phyloP scores from a whole-genome alignment of 2,329 filamentous ascomycete genomes.

The Lanzia echinophila region DNA sequence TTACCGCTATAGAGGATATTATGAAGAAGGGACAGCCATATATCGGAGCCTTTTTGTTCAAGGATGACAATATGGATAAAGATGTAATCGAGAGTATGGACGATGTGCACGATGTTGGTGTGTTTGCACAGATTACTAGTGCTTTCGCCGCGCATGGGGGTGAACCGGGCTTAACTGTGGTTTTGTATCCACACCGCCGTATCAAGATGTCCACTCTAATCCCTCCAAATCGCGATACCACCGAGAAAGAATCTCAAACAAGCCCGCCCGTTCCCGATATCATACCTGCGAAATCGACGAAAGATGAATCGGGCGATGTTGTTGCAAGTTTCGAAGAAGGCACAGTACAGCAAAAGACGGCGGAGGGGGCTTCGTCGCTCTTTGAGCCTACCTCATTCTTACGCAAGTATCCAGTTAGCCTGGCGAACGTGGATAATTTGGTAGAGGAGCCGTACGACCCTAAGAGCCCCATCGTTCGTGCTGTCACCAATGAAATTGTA shows the following conservation, averaged over 20 bases:
- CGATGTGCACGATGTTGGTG: conserved; percentile 92
- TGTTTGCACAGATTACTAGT: conserved; percentile 96
- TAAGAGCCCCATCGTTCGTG: conserved; percentile 81
- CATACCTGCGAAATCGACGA: conserved; percentile 47
- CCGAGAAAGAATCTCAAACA: conserved; percentile 46
- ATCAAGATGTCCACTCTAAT: conserved; percentile 85
- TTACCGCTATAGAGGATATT: conserved; percentile 89
- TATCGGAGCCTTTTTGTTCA: conserved; percentile 93
- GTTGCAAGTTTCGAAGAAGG: conserved; percentile 95
- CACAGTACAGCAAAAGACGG: conserved; percentile 51
- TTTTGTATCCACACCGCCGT: conserved; percentile 90
- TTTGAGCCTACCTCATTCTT: conserved; percentile 90
- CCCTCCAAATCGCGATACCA: conserved; percentile 45
- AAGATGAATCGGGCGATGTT: conserved; percentile 72
- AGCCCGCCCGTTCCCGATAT: conserved; percentile 47
- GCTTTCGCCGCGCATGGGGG: conserved; percentile 88
- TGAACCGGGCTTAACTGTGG: conserved; percentile 78
- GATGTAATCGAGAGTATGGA: conserved; percentile 86
- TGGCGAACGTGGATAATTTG: conserved; percentile 93
- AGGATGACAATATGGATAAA: conserved; percentile 89
- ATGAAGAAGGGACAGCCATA: conserved; percentile 96
- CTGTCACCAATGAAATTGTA: conserved; percentile 94
- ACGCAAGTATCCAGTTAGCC: conserved; percentile 82
- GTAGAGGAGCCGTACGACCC: conserved; percentile 83
- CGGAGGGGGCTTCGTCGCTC: conserved; percentile 40